Base-by-base conservation (phyloP, 164 flowering plant genomes). In the Kalanchoe fedtschenkoi region DNA sequence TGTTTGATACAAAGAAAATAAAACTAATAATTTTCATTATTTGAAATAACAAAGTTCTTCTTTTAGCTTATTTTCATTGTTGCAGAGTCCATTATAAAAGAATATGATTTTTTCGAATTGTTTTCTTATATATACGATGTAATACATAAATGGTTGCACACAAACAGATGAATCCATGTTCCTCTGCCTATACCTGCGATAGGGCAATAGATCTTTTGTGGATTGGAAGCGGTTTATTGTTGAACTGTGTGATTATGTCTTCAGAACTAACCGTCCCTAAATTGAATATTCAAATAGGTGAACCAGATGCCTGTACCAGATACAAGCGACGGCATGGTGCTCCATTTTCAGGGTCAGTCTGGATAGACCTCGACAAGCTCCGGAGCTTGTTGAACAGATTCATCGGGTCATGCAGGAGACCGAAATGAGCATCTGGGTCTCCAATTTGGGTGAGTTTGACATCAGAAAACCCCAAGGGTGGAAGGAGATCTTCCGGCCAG, bases 401-500 rank as follows among this genome's bases (percentile, higher is more conserved):
- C 58, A 74, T 56, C 16, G 88, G 97, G 65, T 90, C 89, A 43
- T 78, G 76, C 79, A 88, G 63, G 41, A 88, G 86, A 17, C 92
- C 95, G 57, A 88, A 90, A 69, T 86, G 56, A 21, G 97, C 97
- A 80, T 90, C 97, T 24, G 97, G 87, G 57, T 90, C 97, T 17
- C 97, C 97, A 68, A 90, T 80, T 63, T 90, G 95, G 34, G 95
- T 88, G 66, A 88, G 86, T 60, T 69, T 76, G 16, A 87, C 89
- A 62, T 83, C 73, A 10, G 97, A 71, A 72, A 88, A 90, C 26
- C 95, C 97, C 16, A 90, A 76, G 55, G 97, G 77, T 38, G 95
- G 91, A 46, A 90, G 76, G 66, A 90, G 87, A 44, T 83, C 81
- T 62, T 90, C 97, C 4, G 95, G 95, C 95, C 95, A 90, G 61